A percentile compares a stretch with the other conserved stretches of the same genome.
Conservation (phyloP, 306 rosid genomes). For the Acacia confusa region DNA sequence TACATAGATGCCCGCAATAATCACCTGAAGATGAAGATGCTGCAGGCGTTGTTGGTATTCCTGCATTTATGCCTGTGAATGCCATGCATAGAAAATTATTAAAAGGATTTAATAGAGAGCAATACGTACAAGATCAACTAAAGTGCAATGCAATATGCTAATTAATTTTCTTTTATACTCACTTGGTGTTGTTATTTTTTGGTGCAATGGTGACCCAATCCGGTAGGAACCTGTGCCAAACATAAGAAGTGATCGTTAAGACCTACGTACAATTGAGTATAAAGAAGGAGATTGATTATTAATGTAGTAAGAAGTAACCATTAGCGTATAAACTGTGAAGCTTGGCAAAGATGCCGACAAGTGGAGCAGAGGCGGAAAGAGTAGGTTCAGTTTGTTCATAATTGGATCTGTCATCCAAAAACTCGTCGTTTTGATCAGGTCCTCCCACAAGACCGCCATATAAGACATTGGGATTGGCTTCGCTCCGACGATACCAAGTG, state of each 20-base stretch:
- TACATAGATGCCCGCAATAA: not conserved
- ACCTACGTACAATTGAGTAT: not conserved
- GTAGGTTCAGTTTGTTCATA: constrained; percentile 94
- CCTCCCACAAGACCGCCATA: constrained; percentile 87
- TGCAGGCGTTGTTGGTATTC: not conserved
- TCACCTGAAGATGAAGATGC: constrained; percentile 18
- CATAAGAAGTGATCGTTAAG: not conserved
- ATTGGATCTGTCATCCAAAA: constrained; percentile 66
- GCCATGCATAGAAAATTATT: not conserved
- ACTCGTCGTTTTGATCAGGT: constrained; percentile 63
- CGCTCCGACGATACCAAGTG: constrained; percentile 55
- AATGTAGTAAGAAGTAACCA: constrained; percentile 19
- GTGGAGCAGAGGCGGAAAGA: constrained; percentile 72
- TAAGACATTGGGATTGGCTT: constrained; percentile 66
- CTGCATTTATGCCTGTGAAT: not conserved
- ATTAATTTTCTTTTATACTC: constrained; percentile 8
- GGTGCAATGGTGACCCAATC: constrained; percentile 31
- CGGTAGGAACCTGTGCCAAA: constrained; percentile 41
- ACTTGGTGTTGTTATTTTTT: constrained; percentile 34
- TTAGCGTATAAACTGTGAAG: constrained; percentile 57
- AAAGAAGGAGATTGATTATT: not conserved
- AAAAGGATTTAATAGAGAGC: not conserved
- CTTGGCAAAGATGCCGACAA: constrained; percentile 77
- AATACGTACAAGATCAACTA: not conserved
- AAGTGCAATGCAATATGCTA: not conserved